Evolutionary conservation across 169 alveolate species (phyloP).

Genomic region (Plasmodium coatneyi): DNA sequence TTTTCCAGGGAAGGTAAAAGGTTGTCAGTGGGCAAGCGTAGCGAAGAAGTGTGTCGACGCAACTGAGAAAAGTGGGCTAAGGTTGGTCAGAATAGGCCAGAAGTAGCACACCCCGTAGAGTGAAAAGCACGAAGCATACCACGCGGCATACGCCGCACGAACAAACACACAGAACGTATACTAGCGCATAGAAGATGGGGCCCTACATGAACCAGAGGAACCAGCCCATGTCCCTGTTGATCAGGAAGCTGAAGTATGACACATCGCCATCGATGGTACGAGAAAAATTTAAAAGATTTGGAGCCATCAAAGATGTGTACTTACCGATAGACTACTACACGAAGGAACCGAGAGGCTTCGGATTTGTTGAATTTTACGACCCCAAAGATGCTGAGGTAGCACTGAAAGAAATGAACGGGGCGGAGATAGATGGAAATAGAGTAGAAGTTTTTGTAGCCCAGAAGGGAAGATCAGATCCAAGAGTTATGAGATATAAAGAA

Average conservation of each 20-base stretch:
- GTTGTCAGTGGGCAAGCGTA: background rate
- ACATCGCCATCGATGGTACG: conserved; percentile 90
- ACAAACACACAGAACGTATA: background rate
- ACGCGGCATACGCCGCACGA: background rate
- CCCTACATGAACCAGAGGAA: conserved; percentile 68
- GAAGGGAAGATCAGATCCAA: conserved; percentile 86
- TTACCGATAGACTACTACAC: conserved; percentile 93
- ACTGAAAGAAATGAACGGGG: conserved; percentile 86
- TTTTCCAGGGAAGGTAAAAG: background rate
- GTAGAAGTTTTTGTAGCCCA: conserved; percentile 85
- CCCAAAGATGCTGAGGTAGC: conserved; percentile 90
- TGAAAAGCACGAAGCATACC: background rate
- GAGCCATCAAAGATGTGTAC: conserved; percentile 92
- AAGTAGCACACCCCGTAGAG: background rate
- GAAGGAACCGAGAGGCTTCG: conserved; percentile 92
- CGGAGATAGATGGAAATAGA: conserved; percentile 82
- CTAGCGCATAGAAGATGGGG: conserved; percentile 36
- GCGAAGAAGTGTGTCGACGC: background rate
- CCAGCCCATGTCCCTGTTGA: conserved; percentile 85
- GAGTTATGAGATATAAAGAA: conserved; percentile 69
- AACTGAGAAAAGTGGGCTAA: background rate
- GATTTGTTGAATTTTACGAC: conserved; percentile 89
- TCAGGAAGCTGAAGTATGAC: conserved; percentile 85
- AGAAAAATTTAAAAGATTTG: conserved; percentile 85
- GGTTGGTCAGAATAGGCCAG: background rate